These are phyloP conservation scores for Leccinellum rugosiceps DNA, from an alignment of 768 basidiomycete species.

Conservation along the genomic window DNA sequence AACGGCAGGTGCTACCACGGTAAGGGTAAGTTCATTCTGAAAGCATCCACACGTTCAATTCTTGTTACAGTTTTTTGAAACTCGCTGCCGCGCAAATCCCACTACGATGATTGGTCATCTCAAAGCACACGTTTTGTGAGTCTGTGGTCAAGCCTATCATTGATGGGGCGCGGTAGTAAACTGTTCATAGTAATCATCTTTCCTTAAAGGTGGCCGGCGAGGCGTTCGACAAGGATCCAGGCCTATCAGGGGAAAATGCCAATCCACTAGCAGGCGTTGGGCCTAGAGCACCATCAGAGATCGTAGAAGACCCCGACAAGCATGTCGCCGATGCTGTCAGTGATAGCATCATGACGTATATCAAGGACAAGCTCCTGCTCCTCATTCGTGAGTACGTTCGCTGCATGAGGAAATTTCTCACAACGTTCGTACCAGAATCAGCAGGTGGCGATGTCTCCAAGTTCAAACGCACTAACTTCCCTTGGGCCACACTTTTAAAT, in stretches of 20 bases:
- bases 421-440: not conserved
- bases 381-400: not conserved
- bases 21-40: not conserved
- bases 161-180: not conserved
- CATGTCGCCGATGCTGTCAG: no score
- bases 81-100: not conserved
- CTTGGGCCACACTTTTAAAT: not conserved
- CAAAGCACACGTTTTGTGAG: slow-evolving; percentile 12
- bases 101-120: slow-evolving; percentile 3
- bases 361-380: no score
- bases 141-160: not conserved
- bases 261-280: not conserved
- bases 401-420: no score
- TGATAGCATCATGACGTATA: no score
- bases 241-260: not conserved
- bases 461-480: not conserved
- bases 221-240: not conserved
- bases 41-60: not conserved
- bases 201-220: not conserved
- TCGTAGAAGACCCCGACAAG: no score
- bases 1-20: not conserved
- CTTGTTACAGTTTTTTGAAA: not conserved
- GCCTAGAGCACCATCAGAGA: no score
- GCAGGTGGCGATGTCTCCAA: not conserved
- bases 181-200: not conserved